phyloP scores from a whole-genome alignment of 495 filamentous ascomycete species.

The Aspergillus cristatus region DNA sequence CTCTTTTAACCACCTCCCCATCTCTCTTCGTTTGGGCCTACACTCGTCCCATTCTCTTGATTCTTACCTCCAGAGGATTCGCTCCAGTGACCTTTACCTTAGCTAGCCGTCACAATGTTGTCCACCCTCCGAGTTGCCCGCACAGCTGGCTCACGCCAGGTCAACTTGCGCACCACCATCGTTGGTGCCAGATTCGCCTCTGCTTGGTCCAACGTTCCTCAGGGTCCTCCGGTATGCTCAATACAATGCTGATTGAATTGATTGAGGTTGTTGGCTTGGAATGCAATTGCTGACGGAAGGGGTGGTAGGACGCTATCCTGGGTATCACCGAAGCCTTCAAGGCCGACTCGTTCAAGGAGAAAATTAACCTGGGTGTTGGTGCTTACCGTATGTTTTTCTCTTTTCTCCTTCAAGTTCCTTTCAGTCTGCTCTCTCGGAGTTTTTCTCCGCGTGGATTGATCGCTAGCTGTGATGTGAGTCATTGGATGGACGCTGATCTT shows the following conservation, averaged over 20 bases:
- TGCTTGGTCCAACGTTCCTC: constrained; percentile 80
- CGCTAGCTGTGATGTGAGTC: too few species aligned
- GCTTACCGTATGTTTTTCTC: constrained; percentile 44
- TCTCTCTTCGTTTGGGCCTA: too few species aligned
- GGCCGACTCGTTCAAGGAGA: constrained; percentile 79
- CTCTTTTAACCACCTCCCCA: too few species aligned
- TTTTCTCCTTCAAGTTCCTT: background rate
- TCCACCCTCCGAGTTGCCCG: constrained; percentile 49
- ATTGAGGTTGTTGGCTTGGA: constrained; percentile 2
- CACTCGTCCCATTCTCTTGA: too few species aligned
- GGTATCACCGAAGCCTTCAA: constrained; percentile 99
- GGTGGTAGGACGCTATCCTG: constrained; percentile 63
- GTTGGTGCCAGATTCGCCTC: constrained; percentile 59
- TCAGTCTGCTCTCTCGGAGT: background rate
- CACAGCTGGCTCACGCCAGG: constrained; percentile 39
- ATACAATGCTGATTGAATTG: background rate
- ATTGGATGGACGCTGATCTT: constrained; percentile 8
- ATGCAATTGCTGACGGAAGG: constrained; percentile 20
- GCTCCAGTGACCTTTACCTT: constrained; percentile 7
- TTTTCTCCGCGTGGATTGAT: too few species aligned
- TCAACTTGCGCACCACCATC: constrained; percentile 38
- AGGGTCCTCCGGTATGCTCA: constrained; percentile 80
- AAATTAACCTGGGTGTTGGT: constrained; percentile 88
- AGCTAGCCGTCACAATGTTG: constrained; percentile 41
- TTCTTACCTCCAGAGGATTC: too few species aligned